These are phyloP conservation scores for Wickerhamomyces ciferrii DNA, from an alignment of 805 yeast genomes.

Conservation along the genomic window DNA sequence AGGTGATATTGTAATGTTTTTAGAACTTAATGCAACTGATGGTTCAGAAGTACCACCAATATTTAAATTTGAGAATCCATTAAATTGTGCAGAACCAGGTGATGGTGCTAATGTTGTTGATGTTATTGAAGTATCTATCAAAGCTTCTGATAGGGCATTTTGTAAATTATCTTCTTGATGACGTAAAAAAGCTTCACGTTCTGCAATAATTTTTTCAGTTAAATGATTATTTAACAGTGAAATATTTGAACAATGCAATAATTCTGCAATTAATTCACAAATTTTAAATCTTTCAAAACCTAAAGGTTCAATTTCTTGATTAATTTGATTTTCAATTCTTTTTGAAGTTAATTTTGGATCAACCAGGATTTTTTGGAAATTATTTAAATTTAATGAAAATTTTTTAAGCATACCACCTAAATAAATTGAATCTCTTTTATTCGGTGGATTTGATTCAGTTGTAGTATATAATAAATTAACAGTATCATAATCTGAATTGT, in stretches of 20 bases:
- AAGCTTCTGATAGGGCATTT: slow-evolving; percentile 22
- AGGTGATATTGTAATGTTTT: slow-evolving; percentile 20
- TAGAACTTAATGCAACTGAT: slow-evolving; percentile 21
- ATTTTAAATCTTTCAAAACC: slow-evolving; percentile 93
- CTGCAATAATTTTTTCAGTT: slow-evolving; percentile 61
- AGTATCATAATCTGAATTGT: slow-evolving; percentile 91
- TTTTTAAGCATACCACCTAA: slow-evolving; percentile 74
- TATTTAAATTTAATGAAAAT: slow-evolving; percentile 57
- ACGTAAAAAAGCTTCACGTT: slow-evolving; percentile 63
- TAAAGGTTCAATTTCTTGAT: slow-evolving; percentile 65
- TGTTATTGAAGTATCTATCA: slow-evolving; percentile 2
- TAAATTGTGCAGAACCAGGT: slow-evolving; percentile 1
- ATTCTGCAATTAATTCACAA: slow-evolving; percentile 90
- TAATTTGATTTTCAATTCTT: slow-evolving; percentile 37
- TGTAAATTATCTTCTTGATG: slow-evolving; percentile 20
- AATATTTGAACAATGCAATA: slow-evolving; percentile 95
- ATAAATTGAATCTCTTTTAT: slow-evolving; percentile 84
- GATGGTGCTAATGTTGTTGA: background rate
- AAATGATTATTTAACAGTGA: slow-evolving; percentile 74
- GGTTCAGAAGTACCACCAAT: slow-evolving; percentile 24
- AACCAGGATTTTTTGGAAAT: slow-evolving; percentile 47
- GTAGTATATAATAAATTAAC: slow-evolving; percentile 73
- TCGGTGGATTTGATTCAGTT: slow-evolving; percentile 80
- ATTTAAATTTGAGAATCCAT: slow-evolving; percentile 14
- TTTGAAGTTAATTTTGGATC: slow-evolving; percentile 14